phyloP scores from a whole-genome alignment of 2,329 filamentous ascomycete species.

The Neonectria punicea region DNA sequence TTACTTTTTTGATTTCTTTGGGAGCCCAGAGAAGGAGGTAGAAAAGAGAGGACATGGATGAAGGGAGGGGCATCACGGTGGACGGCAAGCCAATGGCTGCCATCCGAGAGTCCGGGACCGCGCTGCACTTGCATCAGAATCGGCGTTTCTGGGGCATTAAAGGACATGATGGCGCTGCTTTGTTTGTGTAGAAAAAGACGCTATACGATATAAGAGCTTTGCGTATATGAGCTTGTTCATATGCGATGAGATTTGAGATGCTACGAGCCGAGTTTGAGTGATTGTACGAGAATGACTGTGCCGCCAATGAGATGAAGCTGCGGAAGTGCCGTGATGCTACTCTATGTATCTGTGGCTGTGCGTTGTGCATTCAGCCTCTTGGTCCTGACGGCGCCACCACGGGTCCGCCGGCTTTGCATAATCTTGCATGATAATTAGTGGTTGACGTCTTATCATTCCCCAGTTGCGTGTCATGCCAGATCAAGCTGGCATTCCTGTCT shows the following conservation, averaged over 20 bases:
- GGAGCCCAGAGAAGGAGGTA: conserved; percentile 6
- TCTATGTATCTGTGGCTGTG: background rate
- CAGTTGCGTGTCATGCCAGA: background rate
- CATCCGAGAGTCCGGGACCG: conserved; percentile 9
- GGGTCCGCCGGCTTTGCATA: background rate
- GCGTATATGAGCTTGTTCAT: background rate
- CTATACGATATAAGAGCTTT: conserved; percentile 17
- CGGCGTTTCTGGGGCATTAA: conserved; percentile 44
- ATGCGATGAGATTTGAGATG: background rate
- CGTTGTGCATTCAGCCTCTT: background rate
- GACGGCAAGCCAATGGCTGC: conserved; percentile 16
- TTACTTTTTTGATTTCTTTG: conserved; percentile 7
- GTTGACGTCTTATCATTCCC: background rate
- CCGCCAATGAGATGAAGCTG: background rate
- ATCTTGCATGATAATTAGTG: background rate
- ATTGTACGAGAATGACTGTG: background rate
- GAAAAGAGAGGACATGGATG: conserved; percentile 13
- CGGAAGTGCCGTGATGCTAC: background rate
- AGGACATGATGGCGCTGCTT: conserved; percentile 44
- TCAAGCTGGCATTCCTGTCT: background rate
- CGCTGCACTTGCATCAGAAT: conserved; percentile 45
- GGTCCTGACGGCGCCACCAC: background rate
- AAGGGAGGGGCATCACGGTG: conserved; percentile 17
- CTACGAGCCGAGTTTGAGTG: background rate
- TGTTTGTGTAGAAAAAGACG: conserved; percentile 30